Base-by-base conservation (phyloP, 73 alveolate species). In the Diophrys sp. region DNA sequence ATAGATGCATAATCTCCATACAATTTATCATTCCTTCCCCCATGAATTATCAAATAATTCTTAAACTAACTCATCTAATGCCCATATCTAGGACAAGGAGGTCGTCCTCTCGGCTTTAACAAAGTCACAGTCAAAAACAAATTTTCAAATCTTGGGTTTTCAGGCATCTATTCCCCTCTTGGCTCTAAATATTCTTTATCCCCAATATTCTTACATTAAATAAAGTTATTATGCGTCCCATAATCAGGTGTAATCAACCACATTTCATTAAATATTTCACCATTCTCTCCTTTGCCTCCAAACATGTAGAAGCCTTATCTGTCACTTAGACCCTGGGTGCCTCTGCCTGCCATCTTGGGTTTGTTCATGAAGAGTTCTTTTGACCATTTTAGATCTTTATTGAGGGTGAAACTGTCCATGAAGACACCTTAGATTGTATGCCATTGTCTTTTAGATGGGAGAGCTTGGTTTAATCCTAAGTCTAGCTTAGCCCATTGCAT, bases 401-500 rank as follows among this genome's bases (percentile, higher is more conserved):
- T 44, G 18, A 44, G 18, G 62, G 18, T 5, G n/a, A 44, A 18
- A 44, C 18, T 11, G 5, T 18, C 62, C 18, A 44, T 44, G 62
- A 44, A 44, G 62, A 44, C 62, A 44, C 62, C 62, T 44, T 18
- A 11, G 5, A 5, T 44, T 44, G n/a, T n/a, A n/a, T n/a, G n/a
- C n/a, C n/a, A n/a, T n/a, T n/a, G n/a, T n/a, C n/a, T n/a, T n/a
- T n/a, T n/a, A n/a, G n/a, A n/a, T n/a, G n/a, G n/a, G n/a, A 18
- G 62, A 74, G 66, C 56, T 31, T 33, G 2, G 28, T 18, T 18
- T 44, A 11, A 18, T 44, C n/a, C 62, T 11, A 11, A 1, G 1
- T 71, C 2, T 18, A 74, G 53, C 62, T 44, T 44, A 18, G 62
- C 25, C 90, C 90, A 82, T 57, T 75, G 31, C 1, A 11, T 31